phyloP scores from a whole-genome alignment of 1,139 yeast genomes.

The Dujonia santamariae region DNA sequence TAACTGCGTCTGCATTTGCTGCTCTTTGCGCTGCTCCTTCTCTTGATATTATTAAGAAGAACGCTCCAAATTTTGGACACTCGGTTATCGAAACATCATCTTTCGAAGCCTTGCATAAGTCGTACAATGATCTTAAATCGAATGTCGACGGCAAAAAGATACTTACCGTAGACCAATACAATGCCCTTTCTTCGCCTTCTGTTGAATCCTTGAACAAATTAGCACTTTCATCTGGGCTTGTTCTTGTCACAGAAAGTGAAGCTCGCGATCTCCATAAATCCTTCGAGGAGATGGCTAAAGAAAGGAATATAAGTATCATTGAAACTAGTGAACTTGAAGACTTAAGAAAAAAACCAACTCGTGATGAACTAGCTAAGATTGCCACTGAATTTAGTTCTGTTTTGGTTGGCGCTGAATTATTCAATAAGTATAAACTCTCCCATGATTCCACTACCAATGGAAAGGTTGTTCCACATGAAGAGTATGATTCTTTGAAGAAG shows the following conservation, averaged over 20 bases:
- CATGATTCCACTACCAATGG: neutral
- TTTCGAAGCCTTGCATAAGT: conserved; percentile 11
- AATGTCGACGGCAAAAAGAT: conserved; percentile 16
- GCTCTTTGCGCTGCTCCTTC: conserved; percentile 18
- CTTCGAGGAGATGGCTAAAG: conserved; percentile 23
- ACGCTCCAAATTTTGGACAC: conserved; percentile 15
- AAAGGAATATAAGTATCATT: conserved; percentile 22
- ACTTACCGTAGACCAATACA: conserved; percentile 16
- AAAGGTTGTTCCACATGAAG: neutral
- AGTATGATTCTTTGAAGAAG: conserved; percentile 1
- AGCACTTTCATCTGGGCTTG: conserved; percentile 16
- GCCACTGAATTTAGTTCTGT: neutral
- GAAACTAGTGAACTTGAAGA: conserved; percentile 15
- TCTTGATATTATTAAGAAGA: conserved; percentile 18
- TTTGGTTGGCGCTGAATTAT: neutral
- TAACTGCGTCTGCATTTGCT: conserved; percentile 14
- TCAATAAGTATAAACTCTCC: neutral
- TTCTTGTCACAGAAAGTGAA: conserved; percentile 14
- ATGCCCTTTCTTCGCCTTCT: conserved; percentile 18
- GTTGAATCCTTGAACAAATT: conserved; percentile 18
- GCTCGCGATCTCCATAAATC: conserved; percentile 9
- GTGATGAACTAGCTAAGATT: conserved; percentile 4
- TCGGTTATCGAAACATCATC: conserved; percentile 11
- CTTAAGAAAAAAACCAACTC: conserved; percentile 10
- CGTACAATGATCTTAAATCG: conserved; percentile 18